Conservation (phyloP, 495 filamentous ascomycete genomes). For the Xylaria scruposa region DNA sequence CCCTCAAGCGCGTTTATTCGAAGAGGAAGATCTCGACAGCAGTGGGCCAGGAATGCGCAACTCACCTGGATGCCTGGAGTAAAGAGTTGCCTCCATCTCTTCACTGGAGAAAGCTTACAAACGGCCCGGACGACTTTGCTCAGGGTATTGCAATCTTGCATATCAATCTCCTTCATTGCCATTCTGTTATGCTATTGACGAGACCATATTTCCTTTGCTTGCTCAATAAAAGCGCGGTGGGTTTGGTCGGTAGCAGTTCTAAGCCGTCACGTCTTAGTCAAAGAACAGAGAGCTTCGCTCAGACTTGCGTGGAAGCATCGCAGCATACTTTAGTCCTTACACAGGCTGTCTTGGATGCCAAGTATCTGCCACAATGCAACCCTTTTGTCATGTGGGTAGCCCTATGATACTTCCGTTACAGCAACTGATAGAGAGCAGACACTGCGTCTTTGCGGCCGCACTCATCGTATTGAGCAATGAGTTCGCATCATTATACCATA, state of each 20-base stretch:
- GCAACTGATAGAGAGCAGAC: conserved; percentile 45
- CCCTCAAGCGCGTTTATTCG: conserved; percentile 72
- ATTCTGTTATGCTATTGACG: conserved; percentile 76
- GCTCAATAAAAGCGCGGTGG: conserved; percentile 49
- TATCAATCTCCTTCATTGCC: conserved; percentile 72
- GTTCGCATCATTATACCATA: conserved; percentile 68
- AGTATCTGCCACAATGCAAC: conserved; percentile 69
- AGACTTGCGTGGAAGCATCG: conserved; percentile 73
- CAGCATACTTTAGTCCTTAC: conserved; percentile 69
- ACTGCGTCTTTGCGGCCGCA: conserved; percentile 75
- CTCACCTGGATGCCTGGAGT: conserved; percentile 60
- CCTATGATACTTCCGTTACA: neutral
- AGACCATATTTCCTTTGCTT: conserved; percentile 69
- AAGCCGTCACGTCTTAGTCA: conserved; percentile 40
- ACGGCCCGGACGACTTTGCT: conserved; percentile 51
- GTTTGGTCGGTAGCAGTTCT: conserved; percentile 42
- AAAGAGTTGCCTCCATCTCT: conserved; percentile 52
- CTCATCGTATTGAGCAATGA: conserved; percentile 73
- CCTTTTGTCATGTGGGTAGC: conserved; percentile 67
- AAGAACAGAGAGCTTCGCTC: conserved; percentile 68
- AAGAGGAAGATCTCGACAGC: conserved; percentile 71
- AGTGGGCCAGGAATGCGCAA: conserved; percentile 69
- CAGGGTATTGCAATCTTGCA: conserved; percentile 71
- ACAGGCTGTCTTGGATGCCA: conserved; percentile 61
- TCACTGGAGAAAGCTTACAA: conserved; percentile 57